phyloP scores from a whole-genome alignment of 169 alveolate genomes.

The Toxoplasma gondii region DNA sequence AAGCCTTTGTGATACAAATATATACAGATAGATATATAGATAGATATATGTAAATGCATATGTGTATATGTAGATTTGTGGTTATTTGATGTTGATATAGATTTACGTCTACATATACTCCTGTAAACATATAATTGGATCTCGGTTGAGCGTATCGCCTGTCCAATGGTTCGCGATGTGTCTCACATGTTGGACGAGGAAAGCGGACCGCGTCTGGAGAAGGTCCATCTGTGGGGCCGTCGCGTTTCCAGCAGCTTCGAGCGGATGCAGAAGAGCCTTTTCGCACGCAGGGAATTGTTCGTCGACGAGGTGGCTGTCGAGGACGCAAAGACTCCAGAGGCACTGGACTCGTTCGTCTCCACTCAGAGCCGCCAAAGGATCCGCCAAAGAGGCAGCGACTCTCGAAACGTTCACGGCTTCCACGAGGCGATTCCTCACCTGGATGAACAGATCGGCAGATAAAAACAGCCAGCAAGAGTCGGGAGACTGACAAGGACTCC shows the following conservation, averaged over 20 bases:
- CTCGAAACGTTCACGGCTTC: not conserved
- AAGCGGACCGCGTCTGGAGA: not conserved
- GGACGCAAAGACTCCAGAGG: not conserved
- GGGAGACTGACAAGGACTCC: too few relatives aligned
- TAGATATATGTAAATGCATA: too few relatives aligned
- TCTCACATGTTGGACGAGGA: not conserved
- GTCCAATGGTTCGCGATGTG: too few relatives aligned
- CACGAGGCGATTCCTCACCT: not conserved
- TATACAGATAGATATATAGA: too few relatives aligned
- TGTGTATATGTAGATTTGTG: too few relatives aligned
- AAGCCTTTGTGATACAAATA: too few relatives aligned
- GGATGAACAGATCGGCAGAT: not conserved
- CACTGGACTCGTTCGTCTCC: not conserved
- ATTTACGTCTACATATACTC: too few relatives aligned
- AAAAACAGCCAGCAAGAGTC: too few relatives aligned
- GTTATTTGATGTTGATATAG: too few relatives aligned
- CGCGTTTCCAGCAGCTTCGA: not conserved
- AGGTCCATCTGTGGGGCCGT: not conserved
- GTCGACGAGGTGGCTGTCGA: not conserved
- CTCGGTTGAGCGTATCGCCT: too few relatives aligned
- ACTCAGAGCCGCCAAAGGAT: not conserved
- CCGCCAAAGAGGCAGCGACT: not conserved
- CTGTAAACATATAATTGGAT: too few relatives aligned
- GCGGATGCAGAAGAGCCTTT: not conserved
- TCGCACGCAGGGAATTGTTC: not conserved